These are phyloP conservation scores for Sinapis alba DNA, from an alignment of 441 rosid species.

Conservation along the genomic window DNA sequence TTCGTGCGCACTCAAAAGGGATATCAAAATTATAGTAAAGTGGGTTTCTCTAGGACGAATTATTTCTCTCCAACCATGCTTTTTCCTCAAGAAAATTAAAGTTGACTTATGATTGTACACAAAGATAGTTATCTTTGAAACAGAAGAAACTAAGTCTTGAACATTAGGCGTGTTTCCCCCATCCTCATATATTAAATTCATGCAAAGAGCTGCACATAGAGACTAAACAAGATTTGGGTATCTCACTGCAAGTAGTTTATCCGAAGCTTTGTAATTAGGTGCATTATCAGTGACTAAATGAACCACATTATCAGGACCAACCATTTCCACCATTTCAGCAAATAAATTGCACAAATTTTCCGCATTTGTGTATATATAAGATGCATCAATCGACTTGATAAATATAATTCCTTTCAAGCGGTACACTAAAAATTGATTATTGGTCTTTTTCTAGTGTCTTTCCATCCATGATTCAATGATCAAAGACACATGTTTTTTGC, in stretches of 20 bases:
- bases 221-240: not conserved
- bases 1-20: not conserved
- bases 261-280: not conserved
- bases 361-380: not conserved
- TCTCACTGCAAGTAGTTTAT: not conserved
- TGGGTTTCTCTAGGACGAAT: not conserved
- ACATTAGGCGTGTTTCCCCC: not conserved
- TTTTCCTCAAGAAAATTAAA: not conserved
- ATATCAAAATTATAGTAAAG: not conserved
- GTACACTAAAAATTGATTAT: not conserved
- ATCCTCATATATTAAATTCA: not conserved
- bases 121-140: not conserved
- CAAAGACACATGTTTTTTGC: too few species aligned
- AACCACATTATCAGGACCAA: not conserved
- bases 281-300: not conserved
- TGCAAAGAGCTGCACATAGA: not conserved
- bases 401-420: not conserved
- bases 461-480: too few species aligned
- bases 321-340: too few species aligned
- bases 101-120: not conserved
- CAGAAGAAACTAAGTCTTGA: not conserved
- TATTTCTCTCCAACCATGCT: not conserved
- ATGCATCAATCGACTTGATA: not conserved
- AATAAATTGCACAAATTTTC: not conserved
- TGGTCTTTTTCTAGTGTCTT: too few species aligned